Base-by-base conservation (phyloP, 176 grass and related monocot species). In the Carex pumila region DNA sequence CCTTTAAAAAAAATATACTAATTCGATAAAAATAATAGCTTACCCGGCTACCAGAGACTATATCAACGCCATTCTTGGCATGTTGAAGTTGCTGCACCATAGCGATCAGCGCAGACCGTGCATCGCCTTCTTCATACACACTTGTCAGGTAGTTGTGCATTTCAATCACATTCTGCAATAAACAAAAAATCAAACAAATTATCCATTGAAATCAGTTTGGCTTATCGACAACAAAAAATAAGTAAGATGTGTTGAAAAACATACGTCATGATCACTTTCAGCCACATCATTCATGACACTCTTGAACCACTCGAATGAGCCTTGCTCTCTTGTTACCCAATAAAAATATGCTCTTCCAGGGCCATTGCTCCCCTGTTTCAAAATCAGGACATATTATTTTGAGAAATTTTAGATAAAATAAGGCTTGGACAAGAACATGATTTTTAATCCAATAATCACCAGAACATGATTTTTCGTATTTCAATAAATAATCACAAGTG, bases 111-210 rank as follows among this genome's bases (percentile, higher is more conserved):
- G 97, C 90, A 32, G 97, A 99, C 85, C 93, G 90, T 37, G 93
- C 97, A 12, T 99, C 97, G 0, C 97, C 97, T 96, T 99, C 97
- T 91, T 99, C 97, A 65, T 99, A 99, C 65, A 99, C 97, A 60
- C 97, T 99, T 45, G 97, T 96, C 58, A 99, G 94, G 81, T 99
- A 96, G 84, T 99, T 94, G 86, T 99, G 97, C 93, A 99, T 99
- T 85, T 99, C 97, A 81, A 99, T 96, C 49, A 91, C 72, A 88
- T 96, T 88, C 97, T 99, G 86, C 85, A 91, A 85, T 84, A 87
- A 47, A 74, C 67, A 88, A 75, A 79, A 45, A 47, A 87, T 87
- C 7, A 81, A 55, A 60, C 77, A 85, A 85, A 22, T 62, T 85
- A 63, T 65, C 60, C 15, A 32, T 61, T 29, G 11, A 15, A 36